Evolutionary conservation across 176 grass and related monocot species (phyloP).

Genomic region (Ananas comosus): DNA sequence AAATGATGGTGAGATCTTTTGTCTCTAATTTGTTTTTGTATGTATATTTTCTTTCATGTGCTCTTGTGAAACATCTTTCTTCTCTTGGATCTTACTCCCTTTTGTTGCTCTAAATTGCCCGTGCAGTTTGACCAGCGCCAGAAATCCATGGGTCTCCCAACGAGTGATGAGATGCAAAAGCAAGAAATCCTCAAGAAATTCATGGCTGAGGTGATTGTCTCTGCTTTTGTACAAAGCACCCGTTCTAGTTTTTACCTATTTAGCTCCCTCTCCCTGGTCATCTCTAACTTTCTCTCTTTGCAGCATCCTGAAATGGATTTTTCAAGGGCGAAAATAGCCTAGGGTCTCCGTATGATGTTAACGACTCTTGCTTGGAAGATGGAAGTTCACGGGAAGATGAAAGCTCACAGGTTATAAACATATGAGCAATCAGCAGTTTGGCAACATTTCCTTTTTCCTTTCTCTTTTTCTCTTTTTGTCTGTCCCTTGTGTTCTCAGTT

Average conservation of each 20-base stretch:
- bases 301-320: slow-evolving; percentile 66
- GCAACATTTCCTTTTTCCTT: too few relatives aligned
- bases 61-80: neutral
- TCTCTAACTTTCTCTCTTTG: slow-evolving; percentile 8
- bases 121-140: slow-evolving; percentile 88
- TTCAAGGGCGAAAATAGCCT: slow-evolving; percentile 34
- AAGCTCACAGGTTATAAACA: neutral
- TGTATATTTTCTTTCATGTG: neutral
- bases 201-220: slow-evolving; percentile 56
- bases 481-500: too few relatives aligned
- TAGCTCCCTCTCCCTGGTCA: neutral
- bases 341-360: neutral
- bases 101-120: neutral
- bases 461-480: too few relatives aligned
- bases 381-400: neutral
- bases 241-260: neutral
- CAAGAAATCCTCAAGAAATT: slow-evolving; percentile 95
- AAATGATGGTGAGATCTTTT: slow-evolving; percentile 89
- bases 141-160: slow-evolving; percentile 91
- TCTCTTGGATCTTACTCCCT: neutral
- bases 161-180: slow-evolving; percentile 95
- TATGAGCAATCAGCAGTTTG: too few relatives aligned
- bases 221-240: neutral
- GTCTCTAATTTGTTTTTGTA: neutral
- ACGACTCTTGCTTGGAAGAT: neutral